These are phyloP conservation scores for grape (Vitis vinifera) DNA, from an alignment of 164 flowering plant genomes.

Conservation along the genomic window DNA sequence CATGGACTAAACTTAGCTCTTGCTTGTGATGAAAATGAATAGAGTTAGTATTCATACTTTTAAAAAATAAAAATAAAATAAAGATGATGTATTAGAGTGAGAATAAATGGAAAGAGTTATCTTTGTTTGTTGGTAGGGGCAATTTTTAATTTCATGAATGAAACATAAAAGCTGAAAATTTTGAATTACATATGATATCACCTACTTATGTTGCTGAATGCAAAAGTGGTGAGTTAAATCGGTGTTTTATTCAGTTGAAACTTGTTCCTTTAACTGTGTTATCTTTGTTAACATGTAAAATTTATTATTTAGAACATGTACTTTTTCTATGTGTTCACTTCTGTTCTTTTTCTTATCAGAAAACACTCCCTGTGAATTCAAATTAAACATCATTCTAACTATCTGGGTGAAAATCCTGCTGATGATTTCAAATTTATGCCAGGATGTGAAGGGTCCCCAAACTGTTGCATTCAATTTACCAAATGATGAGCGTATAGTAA, in stretches of 20 bases:
- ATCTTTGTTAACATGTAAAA: background rate
- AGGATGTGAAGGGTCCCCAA: slow-evolving; percentile 98
- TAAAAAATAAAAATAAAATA: too few relatives aligned
- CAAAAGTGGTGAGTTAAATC: background rate
- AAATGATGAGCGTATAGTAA: slow-evolving; percentile 93
- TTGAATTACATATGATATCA: background rate
- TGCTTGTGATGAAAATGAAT: too few relatives aligned
- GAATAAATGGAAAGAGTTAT: too few relatives aligned
- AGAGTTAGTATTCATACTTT: too few relatives aligned
- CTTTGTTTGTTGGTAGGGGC: too few relatives aligned
- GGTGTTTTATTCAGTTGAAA: background rate
- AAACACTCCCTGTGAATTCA: background rate
- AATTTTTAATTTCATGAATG: too few relatives aligned
- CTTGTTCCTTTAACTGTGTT: background rate
- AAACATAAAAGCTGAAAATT: too few relatives aligned
- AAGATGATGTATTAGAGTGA: too few relatives aligned
- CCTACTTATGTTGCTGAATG: background rate
- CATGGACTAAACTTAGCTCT: too few relatives aligned
- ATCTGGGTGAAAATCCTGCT: background rate
- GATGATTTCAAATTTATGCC: slow-evolving; percentile 9
- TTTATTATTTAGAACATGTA: background rate
- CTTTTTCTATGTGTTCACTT: background rate
- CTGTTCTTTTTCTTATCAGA: background rate
- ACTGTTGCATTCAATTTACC: slow-evolving; percentile 97
- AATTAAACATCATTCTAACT: background rate